These are phyloP conservation scores for Neophaeococcomyces mojaviensis DNA, from an alignment of 2,329 filamentous ascomycete species.

Conservation along the genomic window DNA sequence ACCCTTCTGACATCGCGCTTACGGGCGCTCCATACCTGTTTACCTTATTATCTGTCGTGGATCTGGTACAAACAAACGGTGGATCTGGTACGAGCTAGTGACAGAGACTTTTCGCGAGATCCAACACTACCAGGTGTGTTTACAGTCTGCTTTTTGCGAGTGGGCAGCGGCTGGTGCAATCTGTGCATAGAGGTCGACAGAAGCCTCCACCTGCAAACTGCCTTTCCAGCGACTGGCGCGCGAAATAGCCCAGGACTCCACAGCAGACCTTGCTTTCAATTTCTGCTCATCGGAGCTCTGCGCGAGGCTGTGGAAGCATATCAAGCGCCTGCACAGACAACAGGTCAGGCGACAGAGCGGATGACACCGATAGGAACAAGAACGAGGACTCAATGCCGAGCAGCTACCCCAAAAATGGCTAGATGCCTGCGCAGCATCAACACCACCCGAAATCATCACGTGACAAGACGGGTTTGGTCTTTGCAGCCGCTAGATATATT, in stretches of 20 bases:
- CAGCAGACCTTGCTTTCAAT: slow-evolving; percentile 4
- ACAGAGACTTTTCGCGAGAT: slow-evolving; percentile 2
- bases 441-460: too few relatives aligned
- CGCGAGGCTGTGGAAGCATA: slow-evolving; percentile 2
- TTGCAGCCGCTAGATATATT: too few relatives aligned
- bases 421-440: too few relatives aligned
- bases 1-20: too few relatives aligned
- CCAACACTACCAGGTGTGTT: slow-evolving; percentile 1
- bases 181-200: background rate
- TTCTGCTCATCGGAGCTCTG: background rate
- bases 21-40: too few relatives aligned
- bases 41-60: too few relatives aligned
- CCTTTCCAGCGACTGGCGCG: slow-evolving; percentile 1
- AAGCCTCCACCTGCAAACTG: background rate
- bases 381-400: too few relatives aligned
- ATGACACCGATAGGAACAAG: too few relatives aligned
- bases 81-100: background rate
- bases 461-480: too few relatives aligned
- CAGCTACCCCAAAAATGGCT: too few relatives aligned
- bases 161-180: background rate
- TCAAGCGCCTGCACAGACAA: too few relatives aligned
- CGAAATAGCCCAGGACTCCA: background rate
- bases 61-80: background rate
- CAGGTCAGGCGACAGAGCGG: too few relatives aligned
- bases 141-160: background rate